Conservation (phyloP, 2,329 filamentous ascomycete species). For the Fusarium burgessii region DNA sequence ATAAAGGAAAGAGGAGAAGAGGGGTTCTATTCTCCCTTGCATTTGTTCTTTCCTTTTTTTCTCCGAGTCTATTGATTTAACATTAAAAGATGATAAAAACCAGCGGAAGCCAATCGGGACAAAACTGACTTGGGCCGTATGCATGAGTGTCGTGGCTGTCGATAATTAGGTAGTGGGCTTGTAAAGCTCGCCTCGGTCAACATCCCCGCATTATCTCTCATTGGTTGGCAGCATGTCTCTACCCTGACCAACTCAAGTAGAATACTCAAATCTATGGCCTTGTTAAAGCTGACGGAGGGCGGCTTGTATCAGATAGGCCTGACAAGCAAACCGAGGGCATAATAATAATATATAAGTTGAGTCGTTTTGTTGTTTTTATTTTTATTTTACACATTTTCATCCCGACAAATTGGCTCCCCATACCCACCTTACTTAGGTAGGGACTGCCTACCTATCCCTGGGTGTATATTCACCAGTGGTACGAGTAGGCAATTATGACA, state of each 20-base stretch:
- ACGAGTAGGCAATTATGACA: not conserved
- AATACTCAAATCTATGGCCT: not conserved
- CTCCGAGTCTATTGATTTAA: not conserved
- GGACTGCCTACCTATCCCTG: no score
- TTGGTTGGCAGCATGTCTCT: constrained; percentile 33
- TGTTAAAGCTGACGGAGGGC: not conserved
- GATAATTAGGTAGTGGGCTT: constrained; percentile 53
- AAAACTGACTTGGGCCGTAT: constrained; percentile 42
- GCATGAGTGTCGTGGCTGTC: constrained; percentile 63
- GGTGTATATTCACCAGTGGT: no score
- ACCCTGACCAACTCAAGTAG: constrained; percentile 21
- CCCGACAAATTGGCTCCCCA: not conserved
- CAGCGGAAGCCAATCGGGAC: constrained; percentile 24
- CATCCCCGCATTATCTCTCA: constrained; percentile 37
- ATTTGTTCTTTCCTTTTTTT: constrained; percentile 1
- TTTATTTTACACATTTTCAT: not conserved
- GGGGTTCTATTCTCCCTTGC: not conserved
- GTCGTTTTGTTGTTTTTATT: not conserved
- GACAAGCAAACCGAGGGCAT: not conserved
- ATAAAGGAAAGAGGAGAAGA: constrained; percentile 5
- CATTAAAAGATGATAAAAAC: constrained; percentile 26
- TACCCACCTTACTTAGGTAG: not conserved
- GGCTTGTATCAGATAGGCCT: not conserved
- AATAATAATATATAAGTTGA: not conserved
- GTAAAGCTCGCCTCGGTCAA: constrained; percentile 37